A percentile compares a stretch with the other conserved stretches of the same genome.
These are phyloP conservation scores for Gymnopilus dilepis DNA, from an alignment of 768 basidiomycete genomes.

Conservation along the genomic window DNA sequence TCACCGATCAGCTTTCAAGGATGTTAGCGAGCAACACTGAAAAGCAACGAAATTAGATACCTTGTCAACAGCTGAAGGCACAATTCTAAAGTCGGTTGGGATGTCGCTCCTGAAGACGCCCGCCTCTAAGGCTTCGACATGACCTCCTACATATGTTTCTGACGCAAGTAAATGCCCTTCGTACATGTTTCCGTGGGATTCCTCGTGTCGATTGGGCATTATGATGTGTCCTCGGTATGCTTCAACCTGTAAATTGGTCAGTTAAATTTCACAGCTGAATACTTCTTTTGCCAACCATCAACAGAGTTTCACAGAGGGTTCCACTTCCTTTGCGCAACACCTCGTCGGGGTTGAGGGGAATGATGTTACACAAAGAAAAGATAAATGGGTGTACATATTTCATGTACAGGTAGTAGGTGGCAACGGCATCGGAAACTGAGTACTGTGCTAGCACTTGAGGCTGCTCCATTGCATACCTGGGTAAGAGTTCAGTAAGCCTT, in stretches of 20 bases:
- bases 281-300: slow-evolving; percentile 73
- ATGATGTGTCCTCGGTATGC: slow-evolving; percentile 91
- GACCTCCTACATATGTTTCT: slow-evolving; percentile 98
- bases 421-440: slow-evolving; percentile 99
- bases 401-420: slow-evolving; percentile 99
- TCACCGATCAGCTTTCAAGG: slow-evolving; percentile 82
- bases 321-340: slow-evolving; percentile 96
- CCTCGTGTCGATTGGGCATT: slow-evolving; percentile 98
- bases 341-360: slow-evolving; percentile 95
- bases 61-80: slow-evolving; percentile 84
- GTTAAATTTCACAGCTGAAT: neutral
- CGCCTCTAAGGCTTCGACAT: slow-evolving; percentile 97
- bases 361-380: slow-evolving; percentile 99
- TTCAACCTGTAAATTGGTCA: slow-evolving; percentile 73
- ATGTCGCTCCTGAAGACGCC: slow-evolving; percentile 99
- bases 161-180: slow-evolving; percentile 96
- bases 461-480: slow-evolving; percentile 93
- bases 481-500: slow-evolving; percentile 5
- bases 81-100: slow-evolving; percentile 91
- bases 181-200: slow-evolving; percentile 88
- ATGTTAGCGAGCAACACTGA: neutral
- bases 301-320: slow-evolving; percentile 94
- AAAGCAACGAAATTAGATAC: slow-evolving; percentile 40
- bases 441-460: slow-evolving; percentile 95
- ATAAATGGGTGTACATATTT: slow-evolving; percentile 99